phyloP scores from a whole-genome alignment of 257 asterid species.

The Ajuga chamaepitys region DNA sequence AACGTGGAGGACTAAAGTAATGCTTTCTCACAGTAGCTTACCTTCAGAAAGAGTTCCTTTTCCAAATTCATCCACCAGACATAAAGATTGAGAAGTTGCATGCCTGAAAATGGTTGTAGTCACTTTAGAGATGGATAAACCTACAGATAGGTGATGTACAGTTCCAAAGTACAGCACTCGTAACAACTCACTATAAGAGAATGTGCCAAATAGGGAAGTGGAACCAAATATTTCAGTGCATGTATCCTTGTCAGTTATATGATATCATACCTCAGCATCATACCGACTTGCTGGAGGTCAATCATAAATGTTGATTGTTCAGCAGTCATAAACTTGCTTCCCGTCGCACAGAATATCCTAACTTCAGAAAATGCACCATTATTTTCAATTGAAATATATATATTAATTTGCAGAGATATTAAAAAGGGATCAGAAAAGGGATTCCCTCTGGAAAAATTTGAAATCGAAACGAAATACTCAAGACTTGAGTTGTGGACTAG shows the following conservation, averaged over 20 bases:
- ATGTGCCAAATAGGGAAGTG: constrained; percentile 1
- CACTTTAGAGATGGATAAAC: neutral
- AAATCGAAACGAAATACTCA: too few relatives aligned
- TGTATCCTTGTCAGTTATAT: neutral
- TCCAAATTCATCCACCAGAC: constrained; percentile 95
- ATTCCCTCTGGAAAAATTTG: too few relatives aligned
- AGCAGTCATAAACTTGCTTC: constrained; percentile 92
- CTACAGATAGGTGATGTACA: neutral
- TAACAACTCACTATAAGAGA: neutral
- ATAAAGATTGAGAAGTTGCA: constrained; percentile 77
- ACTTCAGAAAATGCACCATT: constrained; percentile 11
- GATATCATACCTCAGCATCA: constrained; percentile 76
- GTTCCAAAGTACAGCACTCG: constrained; percentile 5
- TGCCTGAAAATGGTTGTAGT: constrained; percentile 45
- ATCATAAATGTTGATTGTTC: constrained; percentile 98
- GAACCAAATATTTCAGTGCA: constrained; percentile 6
- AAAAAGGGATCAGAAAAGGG: too few relatives aligned
- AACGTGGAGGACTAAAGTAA: constrained; percentile 1
- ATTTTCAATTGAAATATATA: neutral
- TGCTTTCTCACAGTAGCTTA: constrained; percentile 26
- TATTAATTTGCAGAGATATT: too few relatives aligned
- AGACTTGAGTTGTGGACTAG: too few relatives aligned
- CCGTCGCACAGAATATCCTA: constrained; percentile 96
- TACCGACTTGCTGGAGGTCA: constrained; percentile 96
- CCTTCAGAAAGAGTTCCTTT: constrained; percentile 98